Percentiles rank a stretch among this genome's conserved stretches.
Evolutionary conservation across 202 grass and related monocot genomes (phyloP).

Genomic region (Musa balbisiana): DNA sequence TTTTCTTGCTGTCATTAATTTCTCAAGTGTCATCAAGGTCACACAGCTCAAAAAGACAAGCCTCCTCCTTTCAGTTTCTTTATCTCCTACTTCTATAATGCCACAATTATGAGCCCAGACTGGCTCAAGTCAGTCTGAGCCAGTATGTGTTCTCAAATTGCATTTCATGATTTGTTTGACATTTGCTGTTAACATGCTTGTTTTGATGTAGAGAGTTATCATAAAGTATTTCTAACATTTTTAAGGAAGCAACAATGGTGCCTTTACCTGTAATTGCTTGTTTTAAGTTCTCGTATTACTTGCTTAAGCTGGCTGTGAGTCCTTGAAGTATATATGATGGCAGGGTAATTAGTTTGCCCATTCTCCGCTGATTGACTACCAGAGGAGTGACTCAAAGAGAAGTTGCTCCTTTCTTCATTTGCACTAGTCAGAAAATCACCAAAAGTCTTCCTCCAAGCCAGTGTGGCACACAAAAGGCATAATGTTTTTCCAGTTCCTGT

Average conservation of each 20-base stretch:
- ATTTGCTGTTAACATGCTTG: not conserved
- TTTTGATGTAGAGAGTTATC: not conserved
- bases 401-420: slow-evolving; percentile 20
- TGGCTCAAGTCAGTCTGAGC: not conserved
- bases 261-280: slow-evolving; percentile 78
- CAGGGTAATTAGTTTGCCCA: slow-evolving; percentile 43
- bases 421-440: slow-evolving; percentile 51
- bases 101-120: not conserved
- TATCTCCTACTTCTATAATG: not conserved
- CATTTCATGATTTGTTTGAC: not conserved
- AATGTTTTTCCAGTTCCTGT: slow-evolving; percentile 94
- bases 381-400: slow-evolving; percentile 41
- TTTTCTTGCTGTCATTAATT: too few relatives aligned
- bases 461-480: slow-evolving; percentile 68
- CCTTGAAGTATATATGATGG: slow-evolving; percentile 93
- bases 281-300: slow-evolving; percentile 90
- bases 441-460: slow-evolving; percentile 78
- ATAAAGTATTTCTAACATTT: not conserved
- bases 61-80: not conserved
- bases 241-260: not conserved
- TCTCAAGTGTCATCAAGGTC: too few relatives aligned
- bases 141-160: not conserved
- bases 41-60: too few relatives aligned
- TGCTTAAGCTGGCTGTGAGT: slow-evolving; percentile 97
- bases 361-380: slow-evolving; percentile 42